Evolutionary conservation across 352 stramenopile species (phyloP).

Genomic region (Pythium oligandrum): DNA sequence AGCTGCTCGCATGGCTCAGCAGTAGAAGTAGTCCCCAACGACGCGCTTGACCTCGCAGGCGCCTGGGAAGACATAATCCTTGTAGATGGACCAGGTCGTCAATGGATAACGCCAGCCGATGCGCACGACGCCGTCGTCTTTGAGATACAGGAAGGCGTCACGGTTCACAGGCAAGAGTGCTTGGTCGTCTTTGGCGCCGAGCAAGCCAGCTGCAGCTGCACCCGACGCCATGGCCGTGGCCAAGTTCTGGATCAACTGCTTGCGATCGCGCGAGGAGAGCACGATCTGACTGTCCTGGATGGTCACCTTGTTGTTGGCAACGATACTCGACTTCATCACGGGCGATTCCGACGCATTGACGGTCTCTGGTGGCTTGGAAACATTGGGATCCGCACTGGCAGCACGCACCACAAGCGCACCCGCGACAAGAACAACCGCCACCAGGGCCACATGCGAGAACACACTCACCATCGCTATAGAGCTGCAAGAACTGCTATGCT

Average conservation of each 20-base stretch:
- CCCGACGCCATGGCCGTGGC: background rate
- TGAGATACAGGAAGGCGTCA: constrained; percentile 18
- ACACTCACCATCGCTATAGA: no score
- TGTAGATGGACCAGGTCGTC: constrained; percentile 15
- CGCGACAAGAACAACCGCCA: no score
- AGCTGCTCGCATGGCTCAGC: constrained; percentile 9
- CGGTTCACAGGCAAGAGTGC: constrained; percentile 10
- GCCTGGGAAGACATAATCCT: constrained; percentile 7
- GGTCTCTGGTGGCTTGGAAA: background rate
- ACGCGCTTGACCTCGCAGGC: constrained; percentile 14
- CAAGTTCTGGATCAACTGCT: constrained; percentile 10
- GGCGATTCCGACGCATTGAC: background rate
- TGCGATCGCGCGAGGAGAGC: constrained; percentile 15
- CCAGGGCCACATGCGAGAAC: no score
- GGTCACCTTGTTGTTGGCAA: constrained; percentile 16
- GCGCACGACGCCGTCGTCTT: constrained; percentile 7
- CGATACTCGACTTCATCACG: constrained; percentile 3
- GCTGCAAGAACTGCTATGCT: no score
- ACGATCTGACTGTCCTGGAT: constrained; percentile 20
- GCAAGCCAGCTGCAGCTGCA: no score
- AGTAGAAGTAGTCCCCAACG: constrained; percentile 18
- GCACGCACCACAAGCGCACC: no score
- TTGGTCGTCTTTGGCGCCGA: background rate
- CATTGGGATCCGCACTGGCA: no score
- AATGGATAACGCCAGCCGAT: constrained; percentile 18